Percentiles rank a stretch among this genome's conserved stretches.
Evolutionary conservation across 208 protist species (phyloP).

Genomic region (Trypanosoma grayi): DNA sequence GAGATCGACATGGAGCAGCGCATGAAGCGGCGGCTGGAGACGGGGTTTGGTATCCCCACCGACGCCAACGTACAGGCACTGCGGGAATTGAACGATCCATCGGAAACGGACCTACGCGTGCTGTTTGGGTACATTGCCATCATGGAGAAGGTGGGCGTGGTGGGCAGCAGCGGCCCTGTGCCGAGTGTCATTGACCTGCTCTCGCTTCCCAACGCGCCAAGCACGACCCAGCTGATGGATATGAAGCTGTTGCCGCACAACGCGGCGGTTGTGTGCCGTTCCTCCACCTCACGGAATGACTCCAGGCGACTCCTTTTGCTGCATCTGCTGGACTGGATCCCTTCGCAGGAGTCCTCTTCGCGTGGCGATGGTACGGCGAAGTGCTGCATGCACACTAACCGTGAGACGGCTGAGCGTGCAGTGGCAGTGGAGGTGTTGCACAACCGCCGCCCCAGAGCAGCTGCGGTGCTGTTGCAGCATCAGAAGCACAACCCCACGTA

Average conservation of each 20-base stretch:
- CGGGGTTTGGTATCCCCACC: conserved; percentile 68
- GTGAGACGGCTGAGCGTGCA: conserved; percentile 52
- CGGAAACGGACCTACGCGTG: conserved; percentile 30
- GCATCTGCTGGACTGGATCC: conserved; percentile 70
- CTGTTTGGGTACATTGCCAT: conserved; percentile 56
- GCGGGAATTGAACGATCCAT: conserved; percentile 14
- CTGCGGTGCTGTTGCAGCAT: conserved; percentile 41
- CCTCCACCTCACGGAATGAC: conserved; percentile 28
- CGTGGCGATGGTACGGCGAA: neutral
- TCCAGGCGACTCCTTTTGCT: conserved; percentile 55
- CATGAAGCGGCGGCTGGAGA: conserved; percentile 63
- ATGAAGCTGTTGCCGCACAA: conserved; percentile 19
- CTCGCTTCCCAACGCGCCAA: conserved; percentile 21
- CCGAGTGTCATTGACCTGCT: conserved; percentile 61
- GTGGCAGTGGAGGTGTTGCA: conserved; percentile 72
- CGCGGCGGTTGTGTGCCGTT: conserved; percentile 20
- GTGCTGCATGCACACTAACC: neutral
- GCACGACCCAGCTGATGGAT: conserved; percentile 16
- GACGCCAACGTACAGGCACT: conserved; percentile 46
- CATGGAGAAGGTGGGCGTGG: conserved; percentile 53
- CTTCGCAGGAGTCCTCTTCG: conserved; percentile 16
- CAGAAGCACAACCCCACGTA: conserved; percentile 42
- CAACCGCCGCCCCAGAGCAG: conserved; percentile 31
- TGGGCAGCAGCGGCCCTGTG: conserved; percentile 41
- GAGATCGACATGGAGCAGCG: conserved; percentile 44